Percentiles rank a stretch among this genome's conserved stretches.
These are phyloP conservation scores for Ramaria rubella DNA, from an alignment of 768 basidiomycete genomes.

Conservation along the genomic window DNA sequence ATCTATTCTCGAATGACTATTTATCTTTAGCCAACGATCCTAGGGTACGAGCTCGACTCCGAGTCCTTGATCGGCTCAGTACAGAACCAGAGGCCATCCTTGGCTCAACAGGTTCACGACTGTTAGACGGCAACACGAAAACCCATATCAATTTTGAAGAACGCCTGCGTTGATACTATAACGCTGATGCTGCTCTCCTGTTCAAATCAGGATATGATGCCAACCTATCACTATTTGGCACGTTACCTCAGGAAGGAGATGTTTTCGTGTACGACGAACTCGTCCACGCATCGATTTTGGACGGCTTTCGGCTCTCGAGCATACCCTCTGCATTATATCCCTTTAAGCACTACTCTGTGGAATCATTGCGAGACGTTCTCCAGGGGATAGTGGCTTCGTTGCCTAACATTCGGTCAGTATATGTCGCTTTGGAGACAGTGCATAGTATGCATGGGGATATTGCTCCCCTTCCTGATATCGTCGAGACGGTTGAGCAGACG, in stretches of 20 bases:
- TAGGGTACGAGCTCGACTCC: constrained; percentile 20
- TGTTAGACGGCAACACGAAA: constrained; percentile 34
- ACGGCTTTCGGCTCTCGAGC: constrained; percentile 32
- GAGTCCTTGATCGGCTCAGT: constrained; percentile 16
- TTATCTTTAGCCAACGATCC: constrained; percentile 27
- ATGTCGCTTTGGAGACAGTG: constrained; percentile 35
- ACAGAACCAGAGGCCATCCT: constrained; percentile 15
- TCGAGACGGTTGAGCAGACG: constrained; percentile 23
- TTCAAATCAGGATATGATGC: constrained; percentile 40
- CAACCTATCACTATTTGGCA: constrained; percentile 35
- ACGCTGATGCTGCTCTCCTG: constrained; percentile 23
- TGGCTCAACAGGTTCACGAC: constrained; percentile 35
- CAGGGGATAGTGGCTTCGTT: neutral
- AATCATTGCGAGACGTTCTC: neutral
- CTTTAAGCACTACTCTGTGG: constrained; percentile 32
- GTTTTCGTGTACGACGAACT: constrained; percentile 36
- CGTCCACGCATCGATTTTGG: constrained; percentile 38
- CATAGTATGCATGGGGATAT: constrained; percentile 45
- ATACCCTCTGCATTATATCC: constrained; percentile 3
- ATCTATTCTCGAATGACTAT: constrained; percentile 27
- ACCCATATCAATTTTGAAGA: constrained; percentile 29
- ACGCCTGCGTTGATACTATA: constrained; percentile 24
- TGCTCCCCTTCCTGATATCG: constrained; percentile 28
- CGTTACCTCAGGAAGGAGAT: constrained; percentile 31
- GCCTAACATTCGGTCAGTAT: constrained; percentile 17